These are phyloP conservation scores for Phlegmacium glaucopus DNA, from an alignment of 768 basidiomycete species.

Conservation along the genomic window DNA sequence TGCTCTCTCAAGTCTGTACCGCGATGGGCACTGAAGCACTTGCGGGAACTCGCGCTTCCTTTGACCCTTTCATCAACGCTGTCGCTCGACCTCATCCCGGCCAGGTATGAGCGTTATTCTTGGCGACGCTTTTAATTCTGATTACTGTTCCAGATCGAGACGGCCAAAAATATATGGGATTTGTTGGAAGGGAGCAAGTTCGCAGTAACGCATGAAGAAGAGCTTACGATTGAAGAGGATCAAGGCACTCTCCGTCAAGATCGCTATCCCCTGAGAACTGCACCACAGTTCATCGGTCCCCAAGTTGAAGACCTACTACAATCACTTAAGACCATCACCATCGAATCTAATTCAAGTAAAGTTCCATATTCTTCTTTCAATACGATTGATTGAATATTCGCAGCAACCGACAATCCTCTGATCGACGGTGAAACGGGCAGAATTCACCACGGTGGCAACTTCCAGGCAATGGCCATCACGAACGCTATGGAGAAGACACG, in stretches of 20 bases:
- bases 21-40: conserved; percentile 86
- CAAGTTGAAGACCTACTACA: conserved; percentile 77
- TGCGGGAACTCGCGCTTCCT: conserved; percentile 66
- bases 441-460: conserved; percentile 84
- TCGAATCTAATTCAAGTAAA: conserved; percentile 82
- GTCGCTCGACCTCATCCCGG: conserved; percentile 80
- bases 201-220: conserved; percentile 60
- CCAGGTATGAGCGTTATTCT: conserved; percentile 37
- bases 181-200: conserved; percentile 68
- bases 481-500: conserved; percentile 89
- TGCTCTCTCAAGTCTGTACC: conserved; percentile 70
- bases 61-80: conserved; percentile 76
- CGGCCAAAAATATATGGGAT: conserved; percentile 63
- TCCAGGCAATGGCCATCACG: conserved; percentile 84
- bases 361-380: conserved; percentile 18
- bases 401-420: conserved; percentile 87
- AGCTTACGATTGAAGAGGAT: conserved; percentile 71
- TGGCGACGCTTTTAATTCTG: neutral
- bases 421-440: conserved; percentile 63
- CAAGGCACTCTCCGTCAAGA: conserved; percentile 77
- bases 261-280: conserved; percentile 69
- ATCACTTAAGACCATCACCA: conserved; percentile 59
- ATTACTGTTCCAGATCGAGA: conserved; percentile 49
- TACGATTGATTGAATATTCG: neutral
- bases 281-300: conserved; percentile 84